These are phyloP conservation scores for Aspergillus felis DNA, from an alignment of 2,329 filamentous ascomycete species.

Conservation along the genomic window DNA sequence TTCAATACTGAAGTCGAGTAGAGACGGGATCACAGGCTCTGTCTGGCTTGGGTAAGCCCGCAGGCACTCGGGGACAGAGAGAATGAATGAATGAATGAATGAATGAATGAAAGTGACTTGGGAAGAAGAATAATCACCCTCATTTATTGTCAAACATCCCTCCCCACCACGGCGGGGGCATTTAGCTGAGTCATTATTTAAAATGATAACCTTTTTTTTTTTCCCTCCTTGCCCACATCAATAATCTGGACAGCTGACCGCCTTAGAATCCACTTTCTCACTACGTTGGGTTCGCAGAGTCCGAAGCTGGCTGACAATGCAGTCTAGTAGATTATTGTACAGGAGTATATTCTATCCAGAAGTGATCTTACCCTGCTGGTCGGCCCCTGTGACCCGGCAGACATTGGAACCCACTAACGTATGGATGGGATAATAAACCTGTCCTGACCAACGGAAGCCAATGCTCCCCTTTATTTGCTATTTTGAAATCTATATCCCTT, in stretches of 20 bases:
- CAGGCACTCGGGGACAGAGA: constrained; percentile 1
- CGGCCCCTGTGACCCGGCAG: background rate
- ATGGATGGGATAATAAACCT: background rate
- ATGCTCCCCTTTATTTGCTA: background rate
- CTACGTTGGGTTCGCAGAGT: background rate
- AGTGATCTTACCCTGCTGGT: background rate
- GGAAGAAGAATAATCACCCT: constrained; percentile 9
- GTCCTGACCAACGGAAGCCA: background rate
- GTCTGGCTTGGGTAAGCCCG: background rate
- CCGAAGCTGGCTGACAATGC: background rate
- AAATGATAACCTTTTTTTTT: background rate
- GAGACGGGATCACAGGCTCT: background rate
- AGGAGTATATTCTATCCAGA: background rate
- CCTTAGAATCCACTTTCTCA: background rate
- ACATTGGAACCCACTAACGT: background rate
- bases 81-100: constrained; percentile 1
- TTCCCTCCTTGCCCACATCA: constrained; percentile 15
- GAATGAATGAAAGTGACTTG: background rate
- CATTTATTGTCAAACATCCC: background rate
- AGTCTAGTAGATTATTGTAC: background rate
- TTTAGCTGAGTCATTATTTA: constrained; percentile 21
- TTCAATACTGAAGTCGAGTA: background rate
- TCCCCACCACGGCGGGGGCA: constrained; percentile 1
- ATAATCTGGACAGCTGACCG: background rate
- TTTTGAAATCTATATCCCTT: background rate